A percentile compares a stretch with the other conserved stretches of the same genome.
Conservation (phyloP, 202 grass and related monocot species). For the Sporobolus alterniflorus region DNA sequence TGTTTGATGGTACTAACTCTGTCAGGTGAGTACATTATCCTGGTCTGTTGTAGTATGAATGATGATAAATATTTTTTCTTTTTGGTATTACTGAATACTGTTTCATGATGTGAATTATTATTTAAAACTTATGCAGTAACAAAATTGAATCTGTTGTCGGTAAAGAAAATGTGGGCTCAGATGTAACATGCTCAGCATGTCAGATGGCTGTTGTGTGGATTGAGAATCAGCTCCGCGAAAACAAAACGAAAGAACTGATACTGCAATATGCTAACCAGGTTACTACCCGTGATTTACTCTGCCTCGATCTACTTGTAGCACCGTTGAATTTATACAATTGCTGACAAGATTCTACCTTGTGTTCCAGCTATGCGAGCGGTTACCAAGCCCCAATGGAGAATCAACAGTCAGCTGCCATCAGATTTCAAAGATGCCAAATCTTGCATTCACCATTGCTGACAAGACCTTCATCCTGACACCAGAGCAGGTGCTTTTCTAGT, state of each 20-base stretch:
- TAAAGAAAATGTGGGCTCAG: slow-evolving; percentile 53
- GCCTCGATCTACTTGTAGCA: neutral
- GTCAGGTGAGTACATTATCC: slow-evolving; percentile 54
- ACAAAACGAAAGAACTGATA: slow-evolving; percentile 80
- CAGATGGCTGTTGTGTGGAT: slow-evolving; percentile 98
- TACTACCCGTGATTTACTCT: neutral
- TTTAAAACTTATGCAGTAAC: slow-evolving; percentile 46
- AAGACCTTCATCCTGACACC: slow-evolving; percentile 75
- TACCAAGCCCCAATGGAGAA: slow-evolving; percentile 86
- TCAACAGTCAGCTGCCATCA: slow-evolving; percentile 79
- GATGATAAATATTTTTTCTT: too few species aligned
- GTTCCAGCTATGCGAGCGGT: slow-evolving; percentile 76
- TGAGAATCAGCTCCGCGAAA: slow-evolving; percentile 80
- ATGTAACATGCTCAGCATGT: slow-evolving; percentile 69
- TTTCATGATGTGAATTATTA: neutral
- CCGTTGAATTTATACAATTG: neutral
- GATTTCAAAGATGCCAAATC: slow-evolving; percentile 75
- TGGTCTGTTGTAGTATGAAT: neutral
- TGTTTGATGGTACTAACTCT: slow-evolving; percentile 65
- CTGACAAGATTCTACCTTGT: neutral
- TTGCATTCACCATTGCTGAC: slow-evolving; percentile 82
- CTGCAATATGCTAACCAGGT: slow-evolving; percentile 90
- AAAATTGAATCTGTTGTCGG: slow-evolving; percentile 70
- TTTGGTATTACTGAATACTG: neutral
- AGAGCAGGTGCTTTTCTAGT: slow-evolving; percentile 62